Base-by-base conservation (phyloP, 352 stramenopile genomes). In the Elongisporangium undulatum region DNA sequence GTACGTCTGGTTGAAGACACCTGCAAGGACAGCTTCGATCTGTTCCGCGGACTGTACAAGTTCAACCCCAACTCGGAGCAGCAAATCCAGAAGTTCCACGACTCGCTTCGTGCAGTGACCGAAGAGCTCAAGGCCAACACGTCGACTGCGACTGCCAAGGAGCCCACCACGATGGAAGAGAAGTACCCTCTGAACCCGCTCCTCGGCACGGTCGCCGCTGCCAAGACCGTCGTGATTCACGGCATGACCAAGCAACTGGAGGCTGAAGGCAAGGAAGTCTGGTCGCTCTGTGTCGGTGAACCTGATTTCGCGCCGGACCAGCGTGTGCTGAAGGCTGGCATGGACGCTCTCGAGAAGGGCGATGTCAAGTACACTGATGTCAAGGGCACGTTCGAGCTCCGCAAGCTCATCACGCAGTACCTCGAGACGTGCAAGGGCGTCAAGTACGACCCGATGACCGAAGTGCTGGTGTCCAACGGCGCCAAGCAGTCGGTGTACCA, bases 1-100 rank as follows among this genome's bases (percentile, higher is more conserved):
- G 83, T 99, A 12, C 87, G 95, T 29, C 74, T 99, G 16, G 89
- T 99, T n/a, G 91, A 98, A 38, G 97, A 95, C 58, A 99, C 96
- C 4, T 98, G 94, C 66, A 97, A 97, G 57, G 97, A 99, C 76
- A 97, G 82, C 53, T 99, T 99, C 71, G 96, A 99, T 64, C 80
- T 99, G 6, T 99, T 99, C 75, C 98, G 98, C 67, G 96, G 96
- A 38, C 78, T 99, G 1, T 99, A 98, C 88, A 97, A 98, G 64
- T 99, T 95, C 72, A 99, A 99, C 71, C 75, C 87, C 45, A 92
- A 97, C 75, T 95, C 83, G 0, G 77, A 90, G 54, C 67, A 81
- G 55, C 87, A 95, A 68, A 92, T 92, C 52, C 76, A 82, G 24
- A 89, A 89, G 49, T 88, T 92, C 56, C 69, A 84, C 41, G 71